These are phyloP conservation scores for Biscogniauxia mediterranea DNA, from an alignment of 2,329 filamentous ascomycete genomes.

Conservation along the genomic window DNA sequence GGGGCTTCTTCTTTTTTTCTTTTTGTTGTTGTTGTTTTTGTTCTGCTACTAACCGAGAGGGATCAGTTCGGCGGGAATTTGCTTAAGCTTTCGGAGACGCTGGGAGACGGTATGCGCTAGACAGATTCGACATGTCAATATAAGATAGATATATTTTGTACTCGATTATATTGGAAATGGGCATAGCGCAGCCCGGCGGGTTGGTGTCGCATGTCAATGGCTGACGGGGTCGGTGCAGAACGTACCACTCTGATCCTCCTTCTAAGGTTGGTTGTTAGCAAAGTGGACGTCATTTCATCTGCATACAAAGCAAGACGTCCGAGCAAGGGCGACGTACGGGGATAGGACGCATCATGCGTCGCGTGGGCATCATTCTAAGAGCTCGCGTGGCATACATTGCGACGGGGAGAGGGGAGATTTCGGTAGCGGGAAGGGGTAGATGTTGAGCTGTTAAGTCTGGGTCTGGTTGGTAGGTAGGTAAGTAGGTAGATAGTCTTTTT, in stretches of 20 bases:
- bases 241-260: constrained; percentile 67
- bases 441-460: constrained; percentile 3
- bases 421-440: too few species aligned
- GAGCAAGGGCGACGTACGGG: constrained; percentile 57
- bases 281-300: constrained; percentile 27
- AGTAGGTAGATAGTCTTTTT: constrained; percentile 6
- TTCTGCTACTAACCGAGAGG: constrained; percentile 72
- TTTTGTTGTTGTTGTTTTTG: too few species aligned
- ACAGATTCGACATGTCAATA: constrained; percentile 20
- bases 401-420: constrained; percentile 30
- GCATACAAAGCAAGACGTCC: constrained; percentile 16
- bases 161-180: not conserved
- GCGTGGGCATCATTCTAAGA: constrained; percentile 66
- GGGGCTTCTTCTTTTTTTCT: not conserved
- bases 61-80: constrained; percentile 89
- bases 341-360: constrained; percentile 66
- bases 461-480: not conserved
- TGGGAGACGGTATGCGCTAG: constrained; percentile 95
- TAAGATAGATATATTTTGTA: constrained; percentile 3
- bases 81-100: constrained; percentile 84
- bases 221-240: constrained; percentile 30
- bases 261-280: constrained; percentile 46
- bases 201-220: constrained; percentile 18
- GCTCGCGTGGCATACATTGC: constrained; percentile 65
- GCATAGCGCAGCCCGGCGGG: constrained; percentile 4